These are phyloP conservation scores for Hericium rajendrae DNA, from an alignment of 768 basidiomycete genomes.

Conservation along the genomic window DNA sequence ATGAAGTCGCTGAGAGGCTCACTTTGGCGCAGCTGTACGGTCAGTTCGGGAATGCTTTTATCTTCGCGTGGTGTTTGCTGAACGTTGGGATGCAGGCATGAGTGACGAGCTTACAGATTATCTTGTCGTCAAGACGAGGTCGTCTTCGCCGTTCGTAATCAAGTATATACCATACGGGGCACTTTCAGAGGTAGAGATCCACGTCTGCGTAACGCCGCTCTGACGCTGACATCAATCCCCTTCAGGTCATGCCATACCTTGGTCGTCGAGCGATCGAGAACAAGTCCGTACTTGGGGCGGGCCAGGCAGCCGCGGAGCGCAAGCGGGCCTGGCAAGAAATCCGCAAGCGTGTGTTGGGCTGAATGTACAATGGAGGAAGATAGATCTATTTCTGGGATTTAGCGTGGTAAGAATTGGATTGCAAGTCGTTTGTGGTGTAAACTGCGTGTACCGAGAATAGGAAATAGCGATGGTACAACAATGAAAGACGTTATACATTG, in stretches of 20 bases:
- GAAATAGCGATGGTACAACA: neutral
- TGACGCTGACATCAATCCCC: constrained; percentile 11
- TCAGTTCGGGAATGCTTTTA: constrained; percentile 23
- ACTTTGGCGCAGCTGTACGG: constrained; percentile 80
- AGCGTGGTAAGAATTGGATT: neutral
- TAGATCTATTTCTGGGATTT: neutral
- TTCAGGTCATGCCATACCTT: constrained; percentile 83
- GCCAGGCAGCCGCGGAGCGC: constrained; percentile 56
- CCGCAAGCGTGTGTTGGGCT: neutral
- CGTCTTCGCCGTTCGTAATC: constrained; percentile 59
- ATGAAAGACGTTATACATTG: neutral
- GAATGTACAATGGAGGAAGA: neutral
- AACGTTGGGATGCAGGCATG: constrained; percentile 52
- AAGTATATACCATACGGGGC: constrained; percentile 81
- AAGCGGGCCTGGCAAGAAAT: constrained; percentile 30
- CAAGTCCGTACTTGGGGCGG: constrained; percentile 73
- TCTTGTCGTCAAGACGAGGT: constrained; percentile 44
- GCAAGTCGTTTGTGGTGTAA: neutral
- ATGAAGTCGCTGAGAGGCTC: constrained; percentile 54
- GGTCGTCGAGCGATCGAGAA: constrained; percentile 87
- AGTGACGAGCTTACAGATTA: constrained; percentile 70
- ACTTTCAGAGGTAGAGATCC: constrained; percentile 42
- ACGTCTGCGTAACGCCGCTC: neutral
- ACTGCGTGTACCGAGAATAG: too few relatives aligned
- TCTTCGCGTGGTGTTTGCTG: neutral